These are phyloP conservation scores for Hexamita inflata DNA, from an alignment of 208 protist genomes.

Conservation along the genomic window DNA sequence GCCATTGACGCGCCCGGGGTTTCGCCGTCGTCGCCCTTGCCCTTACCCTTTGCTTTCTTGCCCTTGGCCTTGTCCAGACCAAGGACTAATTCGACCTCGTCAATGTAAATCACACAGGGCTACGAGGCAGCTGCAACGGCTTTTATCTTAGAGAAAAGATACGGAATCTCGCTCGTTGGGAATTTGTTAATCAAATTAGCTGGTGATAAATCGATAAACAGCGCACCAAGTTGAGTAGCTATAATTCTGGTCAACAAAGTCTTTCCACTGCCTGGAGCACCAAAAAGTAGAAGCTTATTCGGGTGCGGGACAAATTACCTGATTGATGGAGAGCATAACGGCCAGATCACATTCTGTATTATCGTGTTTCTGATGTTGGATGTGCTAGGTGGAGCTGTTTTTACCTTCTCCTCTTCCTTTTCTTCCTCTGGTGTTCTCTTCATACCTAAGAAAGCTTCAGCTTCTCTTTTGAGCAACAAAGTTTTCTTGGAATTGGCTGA, in stretches of 20 bases:
- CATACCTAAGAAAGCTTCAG: background rate
- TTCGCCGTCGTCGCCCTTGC: conserved; percentile 1
- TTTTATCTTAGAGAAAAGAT: conserved; percentile 15
- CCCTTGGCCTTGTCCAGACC: background rate
- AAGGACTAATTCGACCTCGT: conserved; percentile 10
- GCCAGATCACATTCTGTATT: background rate
- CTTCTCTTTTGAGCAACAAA: background rate
- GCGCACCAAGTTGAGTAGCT: background rate
- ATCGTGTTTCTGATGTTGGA: background rate
- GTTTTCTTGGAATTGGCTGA: background rate
- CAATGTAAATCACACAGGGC: background rate
- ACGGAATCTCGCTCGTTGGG: background rate
- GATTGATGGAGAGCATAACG: background rate
- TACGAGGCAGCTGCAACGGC: background rate
- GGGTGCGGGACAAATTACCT: background rate
- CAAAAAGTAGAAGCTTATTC: background rate
- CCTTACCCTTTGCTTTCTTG: conserved; percentile 20
- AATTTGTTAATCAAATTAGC: conserved; percentile 24
- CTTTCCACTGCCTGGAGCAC: conserved; percentile 11
- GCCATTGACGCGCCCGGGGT: background rate
- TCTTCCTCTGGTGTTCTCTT: background rate
- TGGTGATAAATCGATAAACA: conserved; percentile 16
- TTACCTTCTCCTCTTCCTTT: background rate
- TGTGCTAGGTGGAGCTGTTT: background rate
- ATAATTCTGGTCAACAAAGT: background rate